Evolutionary conservation across 1,139 yeast species (phyloP).

Genomic region (Ogataea hybrid): DNA sequence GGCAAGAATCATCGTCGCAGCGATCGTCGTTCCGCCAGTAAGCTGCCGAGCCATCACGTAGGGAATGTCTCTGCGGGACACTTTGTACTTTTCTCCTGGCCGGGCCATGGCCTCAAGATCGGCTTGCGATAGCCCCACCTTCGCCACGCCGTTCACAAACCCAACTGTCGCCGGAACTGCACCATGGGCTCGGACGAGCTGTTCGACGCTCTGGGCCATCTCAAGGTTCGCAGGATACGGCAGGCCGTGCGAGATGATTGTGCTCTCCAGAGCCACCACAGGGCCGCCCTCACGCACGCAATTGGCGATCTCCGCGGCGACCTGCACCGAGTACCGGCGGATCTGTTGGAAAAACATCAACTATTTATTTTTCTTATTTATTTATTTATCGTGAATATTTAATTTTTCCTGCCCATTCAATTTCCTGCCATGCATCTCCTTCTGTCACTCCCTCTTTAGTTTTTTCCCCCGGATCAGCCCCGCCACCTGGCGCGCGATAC

Average conservation of each 20-base stretch:
- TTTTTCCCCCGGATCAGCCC: not conserved
- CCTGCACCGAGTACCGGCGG: slow-evolving; percentile 4
- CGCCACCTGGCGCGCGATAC: not conserved
- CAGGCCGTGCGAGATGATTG: slow-evolving; percentile 87
- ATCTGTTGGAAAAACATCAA: not conserved
- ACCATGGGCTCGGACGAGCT: slow-evolving; percentile 56
- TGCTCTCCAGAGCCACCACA: slow-evolving; percentile 78
- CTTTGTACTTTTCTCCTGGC: slow-evolving; percentile 48
- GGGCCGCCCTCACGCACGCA: slow-evolving; percentile 60
- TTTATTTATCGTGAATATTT: not conserved
- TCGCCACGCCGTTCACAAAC: slow-evolving; percentile 67
- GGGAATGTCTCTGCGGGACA: slow-evolving; percentile 81
- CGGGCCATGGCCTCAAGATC: slow-evolving; percentile 54
- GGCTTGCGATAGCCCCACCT: slow-evolving; percentile 54
- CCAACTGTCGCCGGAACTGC: slow-evolving; percentile 89
- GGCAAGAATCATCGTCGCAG: slow-evolving; percentile 84
- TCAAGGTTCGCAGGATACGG: slow-evolving; percentile 75
- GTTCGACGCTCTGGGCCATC: slow-evolving; percentile 72
- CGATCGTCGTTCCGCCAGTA: slow-evolving; percentile 87
- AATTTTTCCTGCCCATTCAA: not conserved
- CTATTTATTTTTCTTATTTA: too few species aligned
- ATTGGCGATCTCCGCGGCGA: slow-evolving; percentile 52
- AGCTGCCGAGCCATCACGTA: slow-evolving; percentile 60
- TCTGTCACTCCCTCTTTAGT: too few species aligned
- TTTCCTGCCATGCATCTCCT: too few species aligned